Conservation (phyloP, 163 green algal species). For the Chlorella variabilis region DNA sequence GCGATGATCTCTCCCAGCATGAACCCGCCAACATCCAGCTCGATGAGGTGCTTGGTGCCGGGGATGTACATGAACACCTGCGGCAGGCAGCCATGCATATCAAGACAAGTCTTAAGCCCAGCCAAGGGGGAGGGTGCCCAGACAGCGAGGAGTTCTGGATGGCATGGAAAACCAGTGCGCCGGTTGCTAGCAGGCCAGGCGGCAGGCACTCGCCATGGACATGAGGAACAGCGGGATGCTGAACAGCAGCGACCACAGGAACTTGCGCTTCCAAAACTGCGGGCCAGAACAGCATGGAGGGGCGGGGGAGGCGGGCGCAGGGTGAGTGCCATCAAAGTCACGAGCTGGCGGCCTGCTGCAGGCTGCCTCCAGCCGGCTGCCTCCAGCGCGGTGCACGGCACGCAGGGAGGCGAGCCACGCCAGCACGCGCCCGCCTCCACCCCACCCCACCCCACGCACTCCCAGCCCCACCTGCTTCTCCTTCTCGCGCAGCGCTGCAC, state of each 20-base stretch:
- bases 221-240: slow-evolving; percentile 86
- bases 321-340: not conserved
- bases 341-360: not conserved
- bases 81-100: no score
- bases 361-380: no score
- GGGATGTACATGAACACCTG: slow-evolving; percentile 49
- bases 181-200: not conserved
- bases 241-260: slow-evolving; percentile 70
- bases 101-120: no score
- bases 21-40: slow-evolving; percentile 60
- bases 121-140: no score
- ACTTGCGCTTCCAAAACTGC: slow-evolving; percentile 72
- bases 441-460: not conserved
- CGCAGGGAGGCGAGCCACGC: not conserved
- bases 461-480: slow-evolving; percentile 55
- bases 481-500: slow-evolving; percentile 36
- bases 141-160: not conserved
- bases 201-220: slow-evolving; percentile 64
- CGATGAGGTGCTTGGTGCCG: slow-evolving; percentile 7
- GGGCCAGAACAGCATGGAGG: no score
- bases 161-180: no score
- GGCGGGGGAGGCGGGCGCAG: not conserved
- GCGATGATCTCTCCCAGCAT: slow-evolving; percentile 75
- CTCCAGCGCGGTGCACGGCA: no score
- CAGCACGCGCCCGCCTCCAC: no score